Percentiles rank a stretch among this genome's conserved stretches.
Conservation (phyloP, 1,139 yeast genomes). For the Magnusiomyces magnusii region DNA sequence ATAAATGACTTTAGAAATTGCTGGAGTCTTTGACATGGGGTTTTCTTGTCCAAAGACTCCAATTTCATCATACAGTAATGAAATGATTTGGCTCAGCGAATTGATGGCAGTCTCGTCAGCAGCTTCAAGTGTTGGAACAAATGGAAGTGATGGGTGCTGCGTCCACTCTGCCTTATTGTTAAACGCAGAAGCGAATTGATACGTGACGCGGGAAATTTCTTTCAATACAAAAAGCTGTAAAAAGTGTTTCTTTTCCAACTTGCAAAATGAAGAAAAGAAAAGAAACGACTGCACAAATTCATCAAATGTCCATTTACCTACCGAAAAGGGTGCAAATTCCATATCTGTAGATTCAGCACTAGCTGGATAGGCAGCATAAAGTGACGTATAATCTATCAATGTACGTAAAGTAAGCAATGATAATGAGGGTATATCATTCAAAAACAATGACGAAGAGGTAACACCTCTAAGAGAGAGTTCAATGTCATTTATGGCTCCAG, state of each 20-base stretch:
- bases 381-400: slow-evolving; percentile 30
- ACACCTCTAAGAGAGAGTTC: slow-evolving; percentile 64
- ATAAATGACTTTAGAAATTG: slow-evolving; percentile 35
- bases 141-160: slow-evolving; percentile 18
- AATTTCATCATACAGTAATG: background rate
- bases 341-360: background rate
- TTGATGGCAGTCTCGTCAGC: slow-evolving; percentile 15
- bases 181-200: slow-evolving; percentile 18
- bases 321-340: background rate
- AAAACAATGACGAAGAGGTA: slow-evolving; percentile 37
- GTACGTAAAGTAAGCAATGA: slow-evolving; percentile 51
- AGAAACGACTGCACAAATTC: slow-evolving; percentile 23
- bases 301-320: slow-evolving; percentile 16
- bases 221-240: slow-evolving; percentile 21
- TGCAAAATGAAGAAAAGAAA: slow-evolving; percentile 22
- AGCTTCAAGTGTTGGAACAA: slow-evolving; percentile 19
- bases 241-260: slow-evolving; percentile 18
- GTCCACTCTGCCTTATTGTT: slow-evolving; percentile 19
- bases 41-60: background rate
- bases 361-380: slow-evolving; percentile 15
- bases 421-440: slow-evolving; percentile 55
- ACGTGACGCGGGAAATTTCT: slow-evolving; percentile 20
- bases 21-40: background rate
- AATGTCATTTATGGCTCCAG: slow-evolving; percentile 46
- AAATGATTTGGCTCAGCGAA: slow-evolving; percentile 17